phyloP scores from a whole-genome alignment of 2,329 filamentous ascomycete genomes.

The Neonectria hederae region DNA sequence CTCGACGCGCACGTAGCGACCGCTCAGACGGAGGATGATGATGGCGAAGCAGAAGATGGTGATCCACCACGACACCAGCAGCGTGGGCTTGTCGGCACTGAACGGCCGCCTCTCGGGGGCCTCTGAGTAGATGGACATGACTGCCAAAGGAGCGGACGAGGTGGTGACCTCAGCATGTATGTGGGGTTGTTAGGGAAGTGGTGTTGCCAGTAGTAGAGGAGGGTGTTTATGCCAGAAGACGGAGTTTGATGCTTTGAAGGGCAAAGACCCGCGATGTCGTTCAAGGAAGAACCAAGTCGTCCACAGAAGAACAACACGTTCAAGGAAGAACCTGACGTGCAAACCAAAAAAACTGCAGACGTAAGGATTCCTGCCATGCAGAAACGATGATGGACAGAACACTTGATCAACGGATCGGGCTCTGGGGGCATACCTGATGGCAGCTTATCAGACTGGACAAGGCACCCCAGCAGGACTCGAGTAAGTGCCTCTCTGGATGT shows the following conservation, averaged over 20 bases:
- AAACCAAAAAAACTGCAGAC: background rate
- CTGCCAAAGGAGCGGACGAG: slow-evolving; percentile 32
- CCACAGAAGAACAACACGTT: background rate
- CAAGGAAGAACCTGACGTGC: background rate
- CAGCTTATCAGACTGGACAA: slow-evolving; percentile 12
- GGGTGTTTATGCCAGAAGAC: background rate
- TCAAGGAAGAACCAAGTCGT: slow-evolving; percentile 1
- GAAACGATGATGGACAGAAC: slow-evolving; percentile 5
- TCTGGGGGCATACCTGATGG: slow-evolving; percentile 2
- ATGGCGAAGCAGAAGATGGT: slow-evolving; percentile 81
- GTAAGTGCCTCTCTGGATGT: background rate
- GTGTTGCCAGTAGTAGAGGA: background rate
- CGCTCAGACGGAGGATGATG: slow-evolving; percentile 78
- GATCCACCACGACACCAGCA: slow-evolving; percentile 94
- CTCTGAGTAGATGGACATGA: slow-evolving; percentile 64
- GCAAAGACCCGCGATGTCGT: background rate
- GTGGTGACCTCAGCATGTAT: slow-evolving; percentile 20
- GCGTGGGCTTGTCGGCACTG: slow-evolving; percentile 77
- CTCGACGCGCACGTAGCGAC: slow-evolving; percentile 84
- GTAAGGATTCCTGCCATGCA: background rate
- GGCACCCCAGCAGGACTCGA: slow-evolving; percentile 5
- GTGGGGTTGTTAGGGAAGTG: background rate
- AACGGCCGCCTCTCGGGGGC: slow-evolving; percentile 56
- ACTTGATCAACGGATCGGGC: background rate
- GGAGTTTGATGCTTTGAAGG: background rate